Evolutionary conservation across 768 basidiomycete genomes (phyloP), one percentile per base, ranked within the genome.

Genomic region (Cystobasidium tubakii): DNA sequence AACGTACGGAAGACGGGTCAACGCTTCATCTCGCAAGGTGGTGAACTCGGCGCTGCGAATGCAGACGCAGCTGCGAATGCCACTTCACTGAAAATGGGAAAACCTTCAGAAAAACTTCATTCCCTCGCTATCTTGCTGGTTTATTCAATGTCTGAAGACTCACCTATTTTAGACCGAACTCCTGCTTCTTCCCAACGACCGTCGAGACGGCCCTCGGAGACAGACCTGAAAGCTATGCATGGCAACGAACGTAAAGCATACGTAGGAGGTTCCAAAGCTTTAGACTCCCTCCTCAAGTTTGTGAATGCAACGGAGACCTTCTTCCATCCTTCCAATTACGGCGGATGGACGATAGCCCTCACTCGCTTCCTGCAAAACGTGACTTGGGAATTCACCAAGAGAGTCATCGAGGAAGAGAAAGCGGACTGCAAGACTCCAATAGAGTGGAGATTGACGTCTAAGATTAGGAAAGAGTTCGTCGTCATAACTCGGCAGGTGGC

Each of bases 261-360:
- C 46, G 44, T 92, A n/a, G 92, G 85, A 17, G 92, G 92, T 15
- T 90, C 87, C 27, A 90, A 87, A 80, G 90, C 92, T 1, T 82
- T 95, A 71, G 91, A 93, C 80, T 90, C 91, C 9, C 82, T 95
- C n/a, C 87, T 87, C 13, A 88, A 88, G 80, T 82, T 95, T 75
- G 87, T 95, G 76, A 90, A 89, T 7, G 91, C 90, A 4, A 89
- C 88, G 31, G 92, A 95, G 81, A 88, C 88, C 71, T 92, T 92
- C 82, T 95, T 93, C 82, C 92, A 93, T 79, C 92, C 92, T 0
- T 88, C 88, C 12, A 92, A 91, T 78, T 90, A 90, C 1, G 91
- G 91, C 10, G 83, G 85, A 13, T 92, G 90, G 89, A 90, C 90
- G 2, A 82, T 84, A n/a, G 10, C 74, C 65, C 1, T 67, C 36